Percentiles rank a stretch among this genome's conserved stretches.
phyloP scores from a whole-genome alignment of 2,329 filamentous ascomycete genomes.

The Colletotrichum sidae region DNA sequence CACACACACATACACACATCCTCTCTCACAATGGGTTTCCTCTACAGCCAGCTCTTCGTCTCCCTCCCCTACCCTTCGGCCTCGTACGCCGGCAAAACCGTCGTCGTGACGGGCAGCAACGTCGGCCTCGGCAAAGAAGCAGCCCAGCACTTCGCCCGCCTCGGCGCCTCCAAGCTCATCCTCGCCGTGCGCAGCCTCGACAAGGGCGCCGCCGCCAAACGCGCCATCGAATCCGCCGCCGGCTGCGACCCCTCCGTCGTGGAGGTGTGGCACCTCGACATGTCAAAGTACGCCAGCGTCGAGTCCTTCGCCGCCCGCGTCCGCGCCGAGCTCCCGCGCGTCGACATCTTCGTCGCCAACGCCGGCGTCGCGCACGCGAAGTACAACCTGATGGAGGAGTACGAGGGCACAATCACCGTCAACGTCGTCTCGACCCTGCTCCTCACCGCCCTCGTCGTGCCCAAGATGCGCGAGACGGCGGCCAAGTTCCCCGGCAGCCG shows the following conservation, averaged over 20 bases:
- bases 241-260: slow-evolving; percentile 43
- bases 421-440: slow-evolving; percentile 67
- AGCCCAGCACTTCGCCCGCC: slow-evolving; percentile 43
- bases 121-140: slow-evolving; percentile 50
- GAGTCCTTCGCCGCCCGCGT: slow-evolving; percentile 54
- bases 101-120: slow-evolving; percentile 51
- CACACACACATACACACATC: background rate
- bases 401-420: slow-evolving; percentile 61
- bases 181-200: slow-evolving; percentile 38
- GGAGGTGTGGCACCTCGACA: slow-evolving; percentile 64
- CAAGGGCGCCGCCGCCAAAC: slow-evolving; percentile 46
- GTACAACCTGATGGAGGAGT: slow-evolving; percentile 52
- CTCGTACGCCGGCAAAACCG: slow-evolving; percentile 44
- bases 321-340: slow-evolving; percentile 48
- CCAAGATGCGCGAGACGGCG: slow-evolving; percentile 59
- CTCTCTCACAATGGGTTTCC: slow-evolving; percentile 11
- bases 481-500: slow-evolving; percentile 19
- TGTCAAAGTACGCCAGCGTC: slow-evolving; percentile 59
- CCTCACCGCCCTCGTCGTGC: slow-evolving; percentile 60
- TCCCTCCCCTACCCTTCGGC: slow-evolving; percentile 40
- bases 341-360: slow-evolving; percentile 59
- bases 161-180: slow-evolving; percentile 36
- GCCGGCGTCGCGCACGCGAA: slow-evolving; percentile 51
- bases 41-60: slow-evolving; percentile 31
- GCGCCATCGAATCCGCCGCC: slow-evolving; percentile 48